These are phyloP conservation scores for Nematodospora anomalae DNA, from an alignment of 1,139 yeast genomes.

Conservation along the genomic window DNA sequence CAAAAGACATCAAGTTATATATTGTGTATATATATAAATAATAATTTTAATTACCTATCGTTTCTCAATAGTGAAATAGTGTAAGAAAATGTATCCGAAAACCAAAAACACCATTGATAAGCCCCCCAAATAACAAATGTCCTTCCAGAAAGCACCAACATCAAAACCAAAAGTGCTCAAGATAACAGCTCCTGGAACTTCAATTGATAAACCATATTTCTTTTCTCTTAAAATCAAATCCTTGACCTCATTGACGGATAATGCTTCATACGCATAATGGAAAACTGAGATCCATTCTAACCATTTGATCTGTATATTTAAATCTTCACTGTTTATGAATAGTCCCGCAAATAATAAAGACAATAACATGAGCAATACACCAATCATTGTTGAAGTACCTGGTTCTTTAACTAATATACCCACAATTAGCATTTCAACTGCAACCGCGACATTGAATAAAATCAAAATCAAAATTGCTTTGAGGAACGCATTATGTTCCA, in stretches of 20 bases:
- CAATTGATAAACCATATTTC: slow-evolving; percentile 89
- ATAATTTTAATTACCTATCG: slow-evolving; percentile 42
- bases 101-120: slow-evolving; percentile 54
- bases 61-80: slow-evolving; percentile 70
- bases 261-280: slow-evolving; percentile 93
- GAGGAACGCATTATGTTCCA: slow-evolving; percentile 75
- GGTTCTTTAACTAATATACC: slow-evolving; percentile 87
- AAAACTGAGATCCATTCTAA: slow-evolving; percentile 84
- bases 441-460: slow-evolving; percentile 81
- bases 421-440: slow-evolving; percentile 80
- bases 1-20: not conserved
- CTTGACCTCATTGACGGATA: slow-evolving; percentile 91
- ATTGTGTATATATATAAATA: not conserved
- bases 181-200: slow-evolving; percentile 98
- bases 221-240: slow-evolving; percentile 80
- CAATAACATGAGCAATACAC: slow-evolving; percentile 78
- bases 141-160: slow-evolving; percentile 71
- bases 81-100: slow-evolving; percentile 74
- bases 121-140: slow-evolving; percentile 53
- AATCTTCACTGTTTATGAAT: slow-evolving; percentile 78
- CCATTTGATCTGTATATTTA: slow-evolving; percentile 72
- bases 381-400: slow-evolving; percentile 90
- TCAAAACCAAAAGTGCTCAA: slow-evolving; percentile 92
- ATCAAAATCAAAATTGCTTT: slow-evolving; percentile 70
- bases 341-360: slow-evolving; percentile 90